Base-by-base conservation (phyloP, 495 filamentous ascomycete genomes). In the Tuber brumale region DNA sequence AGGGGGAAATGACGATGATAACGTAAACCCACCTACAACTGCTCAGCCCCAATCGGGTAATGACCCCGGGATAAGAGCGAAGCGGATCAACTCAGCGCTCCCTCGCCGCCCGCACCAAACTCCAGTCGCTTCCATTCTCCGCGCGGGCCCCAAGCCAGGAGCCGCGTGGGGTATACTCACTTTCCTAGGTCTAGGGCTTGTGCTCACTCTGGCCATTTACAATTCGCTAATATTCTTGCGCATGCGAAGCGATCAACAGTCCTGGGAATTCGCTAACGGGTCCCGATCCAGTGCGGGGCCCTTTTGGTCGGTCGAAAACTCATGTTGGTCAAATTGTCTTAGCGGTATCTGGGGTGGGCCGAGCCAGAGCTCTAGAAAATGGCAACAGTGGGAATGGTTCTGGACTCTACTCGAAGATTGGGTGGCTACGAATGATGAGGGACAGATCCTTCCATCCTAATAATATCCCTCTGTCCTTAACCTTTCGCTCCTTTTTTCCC, bases 241-340 rank as follows among this genome's bases (percentile, higher is more conserved):
- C 9, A 61, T 80, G 23, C 78, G 79, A 44, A 46, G 75, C 4
- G 72, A 71, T 10, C 78, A 80, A 70, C 78, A 74, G 7, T 73
- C 71, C 23, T 80, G 74, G n/a, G 78, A 80, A 46, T 71, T 79
- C 16, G 23, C 69, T 2, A 71, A 48, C 18, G 74, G 66, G 18
- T 71, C 79, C 0, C 75, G 79, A 18, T 37, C 73, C 23, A 45
- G 27, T 6, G 74, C 76, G 37, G 70, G 77, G 4, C 78, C 78
- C 6, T 73, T 71, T 51, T 80, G 77, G 72, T 66, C 57, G 27
- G 57, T 66, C 27, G 57, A 72, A 1, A 74, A 79, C 9, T 7
- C 73, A 21, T 80, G 78, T n/a, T 80, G 79, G 48, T 70, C 71
- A 23, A 42, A 79, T 39, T 80, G 78, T 44, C n/a, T 79, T 35